Conservation (phyloP, 2,329 filamentous ascomycete species). For the Pleomassaria siparia region DNA sequence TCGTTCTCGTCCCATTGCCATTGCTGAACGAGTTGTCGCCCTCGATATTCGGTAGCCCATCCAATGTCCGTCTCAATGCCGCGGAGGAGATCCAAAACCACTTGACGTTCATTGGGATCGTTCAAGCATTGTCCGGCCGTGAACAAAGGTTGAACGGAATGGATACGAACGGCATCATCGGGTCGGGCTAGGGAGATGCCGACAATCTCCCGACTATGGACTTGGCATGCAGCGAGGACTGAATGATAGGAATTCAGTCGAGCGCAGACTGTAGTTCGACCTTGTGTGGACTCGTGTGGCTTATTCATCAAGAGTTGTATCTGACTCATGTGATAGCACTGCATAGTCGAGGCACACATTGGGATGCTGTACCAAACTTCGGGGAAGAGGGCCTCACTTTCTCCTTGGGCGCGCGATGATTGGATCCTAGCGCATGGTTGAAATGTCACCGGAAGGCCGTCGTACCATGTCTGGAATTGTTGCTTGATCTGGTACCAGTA, state of each 20-base stretch:
- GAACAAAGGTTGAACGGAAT: slow-evolving; percentile 62
- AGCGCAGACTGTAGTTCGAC: slow-evolving; percentile 55
- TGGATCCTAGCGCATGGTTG: slow-evolving; percentile 56
- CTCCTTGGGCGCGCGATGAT: slow-evolving; percentile 29
- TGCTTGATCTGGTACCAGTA: slow-evolving; percentile 58
- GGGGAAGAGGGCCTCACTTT: slow-evolving; percentile 47
- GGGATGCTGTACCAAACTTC: slow-evolving; percentile 66
- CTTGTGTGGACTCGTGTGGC: slow-evolving; percentile 57
- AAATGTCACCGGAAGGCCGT: slow-evolving; percentile 62
- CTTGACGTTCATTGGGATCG: slow-evolving; percentile 55
- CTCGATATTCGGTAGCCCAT: slow-evolving; percentile 64
- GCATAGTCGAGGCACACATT: slow-evolving; percentile 67
- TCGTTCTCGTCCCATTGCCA: slow-evolving; percentile 45
- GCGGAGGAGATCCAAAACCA: slow-evolving; percentile 57
- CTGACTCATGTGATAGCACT: slow-evolving; percentile 65
- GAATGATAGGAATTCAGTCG: slow-evolving; percentile 59
- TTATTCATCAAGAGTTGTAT: slow-evolving; percentile 64
- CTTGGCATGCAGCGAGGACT: slow-evolving; percentile 57
- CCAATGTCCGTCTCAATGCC: slow-evolving; percentile 65
- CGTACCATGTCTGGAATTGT: slow-evolving; percentile 62
- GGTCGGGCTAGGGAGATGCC: slow-evolving; percentile 61
- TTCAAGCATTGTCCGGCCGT: slow-evolving; percentile 64
- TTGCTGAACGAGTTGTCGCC: slow-evolving; percentile 55
- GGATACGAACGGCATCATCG: slow-evolving; percentile 59
- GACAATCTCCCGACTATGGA: slow-evolving; percentile 63